These are phyloP conservation scores for Sarcodon aspratus DNA, from an alignment of 768 basidiomycete genomes.

Conservation along the genomic window DNA sequence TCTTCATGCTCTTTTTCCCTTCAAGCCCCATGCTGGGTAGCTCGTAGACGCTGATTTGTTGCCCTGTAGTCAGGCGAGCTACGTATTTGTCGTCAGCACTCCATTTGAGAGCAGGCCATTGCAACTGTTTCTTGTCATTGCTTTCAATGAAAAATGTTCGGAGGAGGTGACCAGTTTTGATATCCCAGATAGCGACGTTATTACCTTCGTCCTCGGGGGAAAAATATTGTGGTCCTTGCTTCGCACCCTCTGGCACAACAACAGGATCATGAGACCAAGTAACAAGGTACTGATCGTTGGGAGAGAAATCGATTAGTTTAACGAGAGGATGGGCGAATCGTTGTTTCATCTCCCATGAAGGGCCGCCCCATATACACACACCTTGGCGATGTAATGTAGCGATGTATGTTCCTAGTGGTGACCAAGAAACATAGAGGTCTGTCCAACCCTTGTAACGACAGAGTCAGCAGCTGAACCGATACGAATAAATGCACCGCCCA, in stretches of 20 bases:
- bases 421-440: constrained; percentile 95
- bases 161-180: constrained; percentile 84
- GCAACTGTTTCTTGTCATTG: constrained; percentile 67
- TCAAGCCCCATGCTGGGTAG: constrained; percentile 89
- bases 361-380: constrained; percentile 91
- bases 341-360: constrained; percentile 79
- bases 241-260: constrained; percentile 67
- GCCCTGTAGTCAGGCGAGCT: constrained; percentile 78
- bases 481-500: constrained; percentile 24
- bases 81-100: constrained; percentile 93
- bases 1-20: constrained; percentile 94
- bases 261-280: constrained; percentile 97
- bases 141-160: constrained; percentile 77
- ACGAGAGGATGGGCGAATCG: constrained; percentile 94
- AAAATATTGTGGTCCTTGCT: constrained; percentile 77
- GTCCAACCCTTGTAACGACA: constrained; percentile 68
- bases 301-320: constrained; percentile 94
- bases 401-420: constrained; percentile 89
- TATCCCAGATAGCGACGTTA: constrained; percentile 96
- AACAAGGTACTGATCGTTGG: constrained; percentile 91
- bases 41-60: constrained; percentile 95
- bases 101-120: constrained; percentile 97
- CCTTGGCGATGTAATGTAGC: constrained; percentile 92
- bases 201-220: constrained; percentile 94
- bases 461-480: constrained; percentile 4